Evolutionary conservation across 345 rosid species (phyloP).

Genomic region (Citrus reticulata): DNA sequence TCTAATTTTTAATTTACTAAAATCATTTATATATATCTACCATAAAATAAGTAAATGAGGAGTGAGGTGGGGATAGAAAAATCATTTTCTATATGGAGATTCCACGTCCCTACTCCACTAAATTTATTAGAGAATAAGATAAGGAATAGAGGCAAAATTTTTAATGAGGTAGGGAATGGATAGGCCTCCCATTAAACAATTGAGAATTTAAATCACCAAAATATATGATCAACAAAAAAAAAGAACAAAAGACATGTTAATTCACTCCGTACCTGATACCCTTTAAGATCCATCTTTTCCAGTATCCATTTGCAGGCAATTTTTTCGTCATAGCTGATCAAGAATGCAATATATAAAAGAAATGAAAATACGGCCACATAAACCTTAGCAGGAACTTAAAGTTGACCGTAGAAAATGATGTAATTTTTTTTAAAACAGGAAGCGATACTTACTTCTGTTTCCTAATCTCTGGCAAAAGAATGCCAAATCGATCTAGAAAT

Average conservation of each 20-base stretch:
- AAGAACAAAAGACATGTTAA: not conserved
- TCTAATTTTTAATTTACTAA: too few species aligned
- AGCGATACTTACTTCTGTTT: conserved; percentile 50
- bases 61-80: too few species aligned
- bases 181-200: not conserved
- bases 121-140: too few species aligned
- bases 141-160: fast-evolving
- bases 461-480: conserved; percentile 66
- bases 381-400: conserved; percentile 17
- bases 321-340: conserved; percentile 59
- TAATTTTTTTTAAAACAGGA: not conserved
- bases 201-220: conserved; percentile 1
- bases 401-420: conserved; percentile 7
- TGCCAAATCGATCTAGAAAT: conserved; percentile 54
- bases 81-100: fast-evolving
- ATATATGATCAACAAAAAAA: not conserved
- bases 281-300: conserved; percentile 58
- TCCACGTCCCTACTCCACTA: fast-evolving
- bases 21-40: too few species aligned
- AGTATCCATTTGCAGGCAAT: conserved; percentile 75
- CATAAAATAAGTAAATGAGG: too few species aligned
- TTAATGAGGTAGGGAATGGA: too few species aligned
- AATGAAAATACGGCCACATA: not conserved
- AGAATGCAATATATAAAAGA: conserved; percentile 15
- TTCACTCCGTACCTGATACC: conserved; percentile 58